Conservation (phyloP, 176 grass and related monocot genomes). For the Dactylis glomerata region DNA sequence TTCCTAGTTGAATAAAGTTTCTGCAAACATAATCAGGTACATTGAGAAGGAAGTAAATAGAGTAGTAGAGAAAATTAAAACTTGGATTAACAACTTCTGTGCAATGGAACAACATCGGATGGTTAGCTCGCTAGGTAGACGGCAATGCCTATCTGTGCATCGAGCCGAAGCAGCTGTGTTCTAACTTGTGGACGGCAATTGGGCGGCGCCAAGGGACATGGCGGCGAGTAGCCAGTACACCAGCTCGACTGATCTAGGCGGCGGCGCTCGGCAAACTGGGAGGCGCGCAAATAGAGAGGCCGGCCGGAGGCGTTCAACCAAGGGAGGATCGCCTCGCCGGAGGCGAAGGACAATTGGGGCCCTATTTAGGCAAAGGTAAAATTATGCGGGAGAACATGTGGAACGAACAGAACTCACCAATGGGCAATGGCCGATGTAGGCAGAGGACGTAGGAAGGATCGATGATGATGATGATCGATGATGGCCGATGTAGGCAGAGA, state of each 20-base stretch:
- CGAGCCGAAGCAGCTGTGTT: neutral
- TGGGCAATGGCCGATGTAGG: neutral
- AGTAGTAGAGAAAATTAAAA: neutral
- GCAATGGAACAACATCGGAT: no score
- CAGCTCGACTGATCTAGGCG: neutral
- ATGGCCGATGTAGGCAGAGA: no score
- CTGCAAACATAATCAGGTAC: no score
- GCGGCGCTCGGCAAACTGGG: neutral
- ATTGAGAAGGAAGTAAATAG: no score
- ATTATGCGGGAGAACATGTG: neutral
- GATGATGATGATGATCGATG: neutral
- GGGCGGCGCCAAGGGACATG: neutral
- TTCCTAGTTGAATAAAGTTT: neutral
- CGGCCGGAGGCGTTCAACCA: neutral
- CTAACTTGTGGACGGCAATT: neutral
- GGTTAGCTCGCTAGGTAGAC: neutral
- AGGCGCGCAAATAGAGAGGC: neutral
- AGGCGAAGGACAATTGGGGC: neutral
- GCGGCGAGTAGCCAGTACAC: neutral
- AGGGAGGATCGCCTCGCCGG: neutral
- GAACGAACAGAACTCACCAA: neutral
- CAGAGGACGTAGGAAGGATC: neutral
- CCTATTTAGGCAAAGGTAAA: neutral
- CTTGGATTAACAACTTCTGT: no score
- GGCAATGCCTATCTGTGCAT: neutral